Evolutionary conservation across 2,329 filamentous ascomycete species (phyloP).

Genomic region (Aspergillus niger): DNA sequence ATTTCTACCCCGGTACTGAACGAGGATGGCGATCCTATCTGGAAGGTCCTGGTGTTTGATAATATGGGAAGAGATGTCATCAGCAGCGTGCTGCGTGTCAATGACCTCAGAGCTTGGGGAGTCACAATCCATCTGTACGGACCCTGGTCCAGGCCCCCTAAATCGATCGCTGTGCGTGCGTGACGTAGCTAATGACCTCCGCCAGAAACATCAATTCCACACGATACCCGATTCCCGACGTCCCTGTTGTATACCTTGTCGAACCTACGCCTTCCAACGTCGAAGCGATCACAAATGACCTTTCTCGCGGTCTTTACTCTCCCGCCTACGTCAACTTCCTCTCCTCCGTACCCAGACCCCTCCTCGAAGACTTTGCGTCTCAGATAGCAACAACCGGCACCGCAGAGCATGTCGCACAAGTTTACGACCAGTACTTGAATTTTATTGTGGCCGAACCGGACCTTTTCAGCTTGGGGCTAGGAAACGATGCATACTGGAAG

Average conservation of each 20-base stretch:
- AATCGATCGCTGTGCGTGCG: not conserved
- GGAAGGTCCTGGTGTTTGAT: slow-evolving; percentile 97
- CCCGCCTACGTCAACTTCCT: slow-evolving; percentile 97
- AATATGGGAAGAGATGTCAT: slow-evolving; percentile 90
- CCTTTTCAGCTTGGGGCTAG: slow-evolving; percentile 89
- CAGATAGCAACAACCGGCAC: slow-evolving; percentile 83
- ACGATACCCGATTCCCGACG: slow-evolving; percentile 90
- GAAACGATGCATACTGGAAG: slow-evolving; percentile 93
- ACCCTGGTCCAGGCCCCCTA: slow-evolving; percentile 17
- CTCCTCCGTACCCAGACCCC: slow-evolving; percentile 82
- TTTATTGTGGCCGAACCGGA: slow-evolving; percentile 96
- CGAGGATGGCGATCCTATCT: slow-evolving; percentile 87
- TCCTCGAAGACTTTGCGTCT: slow-evolving; percentile 91
- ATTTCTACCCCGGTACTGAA: slow-evolving; percentile 78
- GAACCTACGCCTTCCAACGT: slow-evolving; percentile 84
- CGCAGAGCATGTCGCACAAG: slow-evolving; percentile 84
- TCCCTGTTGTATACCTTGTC: slow-evolving; percentile 93
- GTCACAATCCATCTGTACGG: slow-evolving; percentile 90
- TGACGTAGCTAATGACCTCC: slow-evolving; percentile 20
- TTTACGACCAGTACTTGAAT: slow-evolving; percentile 96
- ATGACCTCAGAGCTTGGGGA: slow-evolving; percentile 89
- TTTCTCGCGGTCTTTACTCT: slow-evolving; percentile 84
- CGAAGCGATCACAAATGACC: slow-evolving; percentile 77
- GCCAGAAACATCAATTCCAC: slow-evolving; percentile 71
- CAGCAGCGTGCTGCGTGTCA: slow-evolving; percentile 91